Evolutionary conservation across 2,329 filamentous ascomycete genomes (phyloP).

Genomic region (Gyromitra esculenta): DNA sequence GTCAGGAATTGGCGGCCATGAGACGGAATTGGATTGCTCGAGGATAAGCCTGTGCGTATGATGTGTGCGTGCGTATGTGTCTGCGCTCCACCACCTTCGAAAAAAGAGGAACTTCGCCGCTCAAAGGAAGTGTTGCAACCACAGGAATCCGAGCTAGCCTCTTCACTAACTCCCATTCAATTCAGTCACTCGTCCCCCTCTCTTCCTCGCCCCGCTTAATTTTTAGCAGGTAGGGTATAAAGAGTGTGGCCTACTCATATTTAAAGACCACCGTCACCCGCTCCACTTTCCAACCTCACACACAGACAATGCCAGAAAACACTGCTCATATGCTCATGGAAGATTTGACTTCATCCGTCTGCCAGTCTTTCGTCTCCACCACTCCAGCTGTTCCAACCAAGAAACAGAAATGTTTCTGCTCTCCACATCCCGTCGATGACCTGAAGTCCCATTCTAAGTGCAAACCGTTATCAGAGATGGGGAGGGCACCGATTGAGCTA

Average conservation of each 20-base stretch:
- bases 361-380: slow-evolving; percentile 22
- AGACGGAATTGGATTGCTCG: slow-evolving; percentile 44
- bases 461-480: slow-evolving; percentile 42
- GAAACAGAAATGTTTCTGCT: slow-evolving; percentile 22
- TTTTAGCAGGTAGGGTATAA: slow-evolving; percentile 39
- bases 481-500: slow-evolving; percentile 70
- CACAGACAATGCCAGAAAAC: slow-evolving; percentile 32
- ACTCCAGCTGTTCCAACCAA: slow-evolving; percentile 6
- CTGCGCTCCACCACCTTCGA: neutral
- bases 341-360: slow-evolving; percentile 24
- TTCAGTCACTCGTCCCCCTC: slow-evolving; percentile 18
- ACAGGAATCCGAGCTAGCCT: slow-evolving; percentile 6
- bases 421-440: slow-evolving; percentile 12
- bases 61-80: slow-evolving; percentile 25
- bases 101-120: slow-evolving; percentile 26
- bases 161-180: slow-evolving; percentile 9
- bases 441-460: slow-evolving; percentile 24
- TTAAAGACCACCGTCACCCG: slow-evolving; percentile 31
- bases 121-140: neutral
- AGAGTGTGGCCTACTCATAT: slow-evolving; percentile 37
- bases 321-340: slow-evolving; percentile 38
- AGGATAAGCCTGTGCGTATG: slow-evolving; percentile 33
- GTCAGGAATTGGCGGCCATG: slow-evolving; percentile 39
- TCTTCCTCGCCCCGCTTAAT: slow-evolving; percentile 19
- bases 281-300: slow-evolving; percentile 9